phyloP scores from a whole-genome alignment of 2,329 filamentous ascomycete genomes.

The Clarireedia paspali region DNA sequence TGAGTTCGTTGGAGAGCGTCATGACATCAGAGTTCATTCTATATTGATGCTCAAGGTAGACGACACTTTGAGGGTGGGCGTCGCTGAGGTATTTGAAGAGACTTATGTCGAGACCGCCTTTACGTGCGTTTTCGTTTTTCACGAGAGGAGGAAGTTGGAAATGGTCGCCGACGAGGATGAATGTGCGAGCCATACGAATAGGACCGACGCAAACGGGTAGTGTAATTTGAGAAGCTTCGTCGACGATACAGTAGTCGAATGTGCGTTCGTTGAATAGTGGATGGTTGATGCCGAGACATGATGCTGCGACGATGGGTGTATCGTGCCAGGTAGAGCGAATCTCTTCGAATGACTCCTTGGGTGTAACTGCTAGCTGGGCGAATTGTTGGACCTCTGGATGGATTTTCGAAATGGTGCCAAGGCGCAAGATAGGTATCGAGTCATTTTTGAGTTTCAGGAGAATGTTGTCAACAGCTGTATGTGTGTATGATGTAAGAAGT shows the following conservation, averaged over 20 bases:
- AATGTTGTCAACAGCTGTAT: conserved; percentile 97
- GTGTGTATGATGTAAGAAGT: conserved; percentile 88
- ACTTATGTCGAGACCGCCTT: conserved; percentile 83
- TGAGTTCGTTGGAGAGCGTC: conserved; percentile 84
- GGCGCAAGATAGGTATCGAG: conserved; percentile 70
- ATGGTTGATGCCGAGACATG: conserved; percentile 87
- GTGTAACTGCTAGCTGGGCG: conserved; percentile 66
- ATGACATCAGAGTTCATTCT: conserved; percentile 98
- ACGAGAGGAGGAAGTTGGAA: conserved; percentile 93
- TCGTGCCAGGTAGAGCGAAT: conserved; percentile 78
- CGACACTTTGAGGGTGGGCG: conserved; percentile 76
- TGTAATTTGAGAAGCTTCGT: conserved; percentile 96
- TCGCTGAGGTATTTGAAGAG: conserved; percentile 93
- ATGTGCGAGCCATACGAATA: conserved; percentile 84
- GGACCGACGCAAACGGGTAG: conserved; percentile 90
- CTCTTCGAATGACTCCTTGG: conserved; percentile 72
- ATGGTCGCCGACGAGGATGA: conserved; percentile 93
- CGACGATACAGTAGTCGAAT: conserved; percentile 98
- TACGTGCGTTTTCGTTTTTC: conserved; percentile 78
- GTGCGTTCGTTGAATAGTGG: conserved; percentile 77
- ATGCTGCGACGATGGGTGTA: conserved; percentile 86
- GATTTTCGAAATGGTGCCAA: conserved; percentile 78
- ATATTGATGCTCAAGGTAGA: conserved; percentile 91
- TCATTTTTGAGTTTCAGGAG: conserved; percentile 81
- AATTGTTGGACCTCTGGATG: conserved; percentile 84